Evolutionary conservation across 2,329 filamentous ascomycete species (phyloP), one percentile per base, ranked within the genome.

Genomic region (Colletotrichum sp.): DNA sequence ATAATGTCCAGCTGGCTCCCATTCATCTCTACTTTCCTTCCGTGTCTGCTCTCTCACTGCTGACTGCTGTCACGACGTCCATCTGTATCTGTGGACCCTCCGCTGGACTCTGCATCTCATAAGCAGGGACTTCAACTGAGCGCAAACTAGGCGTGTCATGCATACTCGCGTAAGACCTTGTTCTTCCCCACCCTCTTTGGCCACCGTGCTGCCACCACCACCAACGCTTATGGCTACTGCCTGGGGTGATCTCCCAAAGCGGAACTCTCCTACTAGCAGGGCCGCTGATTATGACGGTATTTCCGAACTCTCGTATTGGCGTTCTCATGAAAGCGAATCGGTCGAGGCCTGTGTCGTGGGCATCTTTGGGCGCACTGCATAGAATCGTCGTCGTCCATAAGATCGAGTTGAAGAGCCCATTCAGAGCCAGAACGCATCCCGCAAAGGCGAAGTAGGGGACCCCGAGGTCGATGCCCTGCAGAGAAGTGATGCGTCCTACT

Each of bases 401-500:
- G 0, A 87, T 61, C 5, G 86, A 84, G 60, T 87, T 86, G 9
- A 87, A 71, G 79, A 84, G 87, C 6, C 87, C 88, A 77, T 89
- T 89, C 61, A 83, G 85, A 0, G 85, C 84, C 18, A 91, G 88
- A 71, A 92, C 85, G 0, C 86, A 86, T 1, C 90, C 90, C 0
- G 90, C 88, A 5, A 87, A 81, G 79, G 86, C 87, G 80, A 90
- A 91, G 79, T 89, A 91, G 2, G 80, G 78, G 2, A 88, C 82
- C 1, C 88, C 85, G 12, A 90, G 84, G 0, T 83, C 60, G 24
- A 83, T 80, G 2, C 89, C 88, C 0, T 88, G 85, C 86, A 93
- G 91, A 43, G 86, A 86, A 32, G 87, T 87, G 81, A 93, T 90
- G 71, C 92, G 88, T 24, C 90, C 90, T 0, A 90, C 86, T 9